phyloP scores from a whole-genome alignment of 805 yeast genomes.

The Cyberlindnera nakhonratchasimensis region DNA sequence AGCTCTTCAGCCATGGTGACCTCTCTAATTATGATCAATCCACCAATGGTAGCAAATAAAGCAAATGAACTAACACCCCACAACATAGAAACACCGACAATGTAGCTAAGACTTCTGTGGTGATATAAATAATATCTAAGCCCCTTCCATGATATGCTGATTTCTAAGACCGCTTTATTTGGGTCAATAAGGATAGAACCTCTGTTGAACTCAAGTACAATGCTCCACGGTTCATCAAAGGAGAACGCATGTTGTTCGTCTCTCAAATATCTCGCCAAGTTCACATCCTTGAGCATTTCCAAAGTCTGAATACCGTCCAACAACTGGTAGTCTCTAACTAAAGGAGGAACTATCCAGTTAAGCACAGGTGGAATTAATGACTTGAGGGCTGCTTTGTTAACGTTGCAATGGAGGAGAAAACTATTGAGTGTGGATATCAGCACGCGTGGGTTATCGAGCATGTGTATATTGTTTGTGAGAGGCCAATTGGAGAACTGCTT shows the following conservation, averaged over 20 bases:
- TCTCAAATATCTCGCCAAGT: slow-evolving; percentile 13
- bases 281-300: slow-evolving; percentile 15
- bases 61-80: slow-evolving; percentile 21
- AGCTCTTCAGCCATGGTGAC: slow-evolving; percentile 1
- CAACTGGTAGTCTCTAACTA: slow-evolving; percentile 10
- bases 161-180: slow-evolving; percentile 14
- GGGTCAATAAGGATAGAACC: slow-evolving; percentile 20
- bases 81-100: slow-evolving; percentile 17
- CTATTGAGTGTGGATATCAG: slow-evolving; percentile 22
- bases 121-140: slow-evolving; percentile 25
- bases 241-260: slow-evolving; percentile 1
- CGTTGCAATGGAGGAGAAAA: slow-evolving; percentile 18
- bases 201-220: slow-evolving; percentile 25
- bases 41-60: slow-evolving; percentile 19
- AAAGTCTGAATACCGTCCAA: slow-evolving; percentile 6
- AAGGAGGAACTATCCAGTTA: slow-evolving; percentile 20
- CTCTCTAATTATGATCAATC: slow-evolving; percentile 18
- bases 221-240: slow-evolving; percentile 14
- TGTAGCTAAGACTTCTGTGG: slow-evolving; percentile 23
- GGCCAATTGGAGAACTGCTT: slow-evolving; percentile 26
- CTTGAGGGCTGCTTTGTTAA: slow-evolving; percentile 2
- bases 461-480: slow-evolving; percentile 25
- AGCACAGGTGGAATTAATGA: slow-evolving; percentile 20
- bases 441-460: slow-evolving; percentile 18
- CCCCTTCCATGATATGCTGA: slow-evolving; percentile 25